phyloP scores from a whole-genome alignment of 768 basidiomycete genomes.

The Galerina sulciceps region DNA sequence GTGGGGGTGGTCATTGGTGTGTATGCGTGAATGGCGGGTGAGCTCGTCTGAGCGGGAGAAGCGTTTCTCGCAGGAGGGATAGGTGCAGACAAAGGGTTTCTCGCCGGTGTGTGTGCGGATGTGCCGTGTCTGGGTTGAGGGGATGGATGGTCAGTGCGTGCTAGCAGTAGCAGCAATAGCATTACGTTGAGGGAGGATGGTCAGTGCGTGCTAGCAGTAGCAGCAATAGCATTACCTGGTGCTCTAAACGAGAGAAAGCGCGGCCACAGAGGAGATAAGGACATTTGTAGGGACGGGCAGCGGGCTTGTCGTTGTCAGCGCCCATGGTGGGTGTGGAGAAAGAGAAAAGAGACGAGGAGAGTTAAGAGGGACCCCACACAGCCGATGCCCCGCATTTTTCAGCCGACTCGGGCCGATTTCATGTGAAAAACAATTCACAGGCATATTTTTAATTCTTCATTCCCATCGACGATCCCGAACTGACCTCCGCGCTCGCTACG shows the following conservation, averaged over 20 bases:
- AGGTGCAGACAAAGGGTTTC: constrained; percentile 93
- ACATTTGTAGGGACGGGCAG: constrained; percentile 90
- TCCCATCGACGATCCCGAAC: too few relatives aligned
- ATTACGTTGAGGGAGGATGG: constrained; percentile 42
- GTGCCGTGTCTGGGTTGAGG: constrained; percentile 79
- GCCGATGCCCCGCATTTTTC: too few relatives aligned
- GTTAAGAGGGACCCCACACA: constrained; percentile 1
- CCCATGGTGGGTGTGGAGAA: constrained; percentile 15
- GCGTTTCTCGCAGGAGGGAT: constrained; percentile 95
- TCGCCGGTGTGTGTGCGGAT: constrained; percentile 99
- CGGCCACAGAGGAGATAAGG: constrained; percentile 89
- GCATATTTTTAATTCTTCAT: too few relatives aligned
- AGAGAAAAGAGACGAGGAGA: neutral
- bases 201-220: neutral
- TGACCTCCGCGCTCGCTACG: too few relatives aligned
- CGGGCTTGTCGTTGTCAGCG: constrained; percentile 34
- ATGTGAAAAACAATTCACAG: too few relatives aligned
- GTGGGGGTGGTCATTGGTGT: constrained; percentile 61
- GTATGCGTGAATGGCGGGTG: constrained; percentile 94
- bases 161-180: constrained; percentile 11
- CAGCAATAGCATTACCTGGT: constrained; percentile 72
- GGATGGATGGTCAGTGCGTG: constrained; percentile 4
- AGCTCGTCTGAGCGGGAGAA: constrained; percentile 99
- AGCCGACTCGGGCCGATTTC: too few relatives aligned
- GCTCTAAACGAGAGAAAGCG: constrained; percentile 96